Conservation (phyloP, 208 protist genomes). For the Trypanosoma grayi region DNA sequence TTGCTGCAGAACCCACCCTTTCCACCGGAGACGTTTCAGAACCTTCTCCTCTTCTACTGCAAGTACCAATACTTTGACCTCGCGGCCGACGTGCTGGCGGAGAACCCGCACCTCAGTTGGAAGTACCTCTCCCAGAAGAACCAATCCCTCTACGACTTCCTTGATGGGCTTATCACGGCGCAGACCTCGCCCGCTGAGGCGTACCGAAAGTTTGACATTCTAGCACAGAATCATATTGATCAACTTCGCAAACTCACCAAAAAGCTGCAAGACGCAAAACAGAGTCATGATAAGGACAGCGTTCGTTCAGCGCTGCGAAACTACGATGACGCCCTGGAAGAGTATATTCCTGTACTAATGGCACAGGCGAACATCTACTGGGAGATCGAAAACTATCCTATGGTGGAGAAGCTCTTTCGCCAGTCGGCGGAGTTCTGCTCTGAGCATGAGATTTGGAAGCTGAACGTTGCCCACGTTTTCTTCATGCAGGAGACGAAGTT, state of each 20-base stretch:
- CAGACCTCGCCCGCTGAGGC: conserved; percentile 95
- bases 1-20: conserved; percentile 95
- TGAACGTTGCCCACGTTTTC: conserved; percentile 97
- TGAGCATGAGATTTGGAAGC: conserved; percentile 96
- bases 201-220: conserved; percentile 95
- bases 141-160: conserved; percentile 94
- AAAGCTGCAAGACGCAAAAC: conserved; percentile 93
- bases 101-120: conserved; percentile 94
- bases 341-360: conserved; percentile 97
- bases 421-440: conserved; percentile 96
- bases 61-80: conserved; percentile 96
- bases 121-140: conserved; percentile 92
- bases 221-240: conserved; percentile 94
- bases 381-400: conserved; percentile 96
- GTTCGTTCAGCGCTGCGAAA: conserved; percentile 81
- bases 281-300: conserved; percentile 81
- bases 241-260: conserved; percentile 94
- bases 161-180: conserved; percentile 94
- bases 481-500: conserved; percentile 98
- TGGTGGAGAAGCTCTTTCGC: conserved; percentile 94
- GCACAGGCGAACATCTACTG: conserved; percentile 98
- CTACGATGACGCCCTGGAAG: conserved; percentile 94
- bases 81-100: conserved; percentile 95
- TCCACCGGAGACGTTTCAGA: conserved; percentile 97
- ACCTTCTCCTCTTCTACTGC: conserved; percentile 96